A percentile compares a stretch with the other conserved stretches of the same genome.
These are phyloP conservation scores for Paraleonurus japonicus DNA, from an alignment of 257 asterid genomes.

Conservation along the genomic window DNA sequence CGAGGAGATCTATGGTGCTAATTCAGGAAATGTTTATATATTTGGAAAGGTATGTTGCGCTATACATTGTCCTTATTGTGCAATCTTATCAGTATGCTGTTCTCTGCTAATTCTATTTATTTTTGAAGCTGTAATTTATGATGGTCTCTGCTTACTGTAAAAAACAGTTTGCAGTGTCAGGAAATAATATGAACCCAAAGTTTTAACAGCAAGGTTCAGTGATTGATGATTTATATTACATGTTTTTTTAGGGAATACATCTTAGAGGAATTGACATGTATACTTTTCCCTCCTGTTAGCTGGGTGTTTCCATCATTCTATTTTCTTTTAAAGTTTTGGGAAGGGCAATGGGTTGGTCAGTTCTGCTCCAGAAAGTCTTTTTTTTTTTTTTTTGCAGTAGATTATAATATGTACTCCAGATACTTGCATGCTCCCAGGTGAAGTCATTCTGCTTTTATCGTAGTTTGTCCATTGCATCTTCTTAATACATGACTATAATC, in stretches of 20 bases:
- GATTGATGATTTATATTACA: background rate
- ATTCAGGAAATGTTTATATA: conserved; percentile 77
- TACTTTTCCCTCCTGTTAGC: background rate
- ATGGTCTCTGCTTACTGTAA: conserved; percentile 5
- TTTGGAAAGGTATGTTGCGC: conserved; percentile 76
- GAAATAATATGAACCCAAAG: background rate
- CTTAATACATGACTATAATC: background rate
- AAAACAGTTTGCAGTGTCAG: background rate
- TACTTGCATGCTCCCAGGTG: conserved; percentile 13
- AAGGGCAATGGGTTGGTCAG: background rate
- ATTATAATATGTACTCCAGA: conserved; percentile 1
- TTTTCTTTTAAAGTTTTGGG: background rate
- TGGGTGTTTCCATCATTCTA: conserved; percentile 6
- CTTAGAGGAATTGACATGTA: background rate
- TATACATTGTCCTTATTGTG: background rate
- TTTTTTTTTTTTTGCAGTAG: background rate
- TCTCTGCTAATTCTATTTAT: conserved; percentile 2
- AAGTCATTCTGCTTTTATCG: background rate
- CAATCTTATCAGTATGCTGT: conserved; percentile 15
- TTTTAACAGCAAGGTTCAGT: background rate
- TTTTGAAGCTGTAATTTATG: background rate
- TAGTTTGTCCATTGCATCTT: background rate
- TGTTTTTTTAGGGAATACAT: conserved; percentile 6
- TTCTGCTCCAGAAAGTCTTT: background rate
- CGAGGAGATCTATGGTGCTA: conserved; percentile 75